phyloP scores from a whole-genome alignment of 495 filamentous ascomycete genomes.

The Talaromyces proteolyticus region DNA sequence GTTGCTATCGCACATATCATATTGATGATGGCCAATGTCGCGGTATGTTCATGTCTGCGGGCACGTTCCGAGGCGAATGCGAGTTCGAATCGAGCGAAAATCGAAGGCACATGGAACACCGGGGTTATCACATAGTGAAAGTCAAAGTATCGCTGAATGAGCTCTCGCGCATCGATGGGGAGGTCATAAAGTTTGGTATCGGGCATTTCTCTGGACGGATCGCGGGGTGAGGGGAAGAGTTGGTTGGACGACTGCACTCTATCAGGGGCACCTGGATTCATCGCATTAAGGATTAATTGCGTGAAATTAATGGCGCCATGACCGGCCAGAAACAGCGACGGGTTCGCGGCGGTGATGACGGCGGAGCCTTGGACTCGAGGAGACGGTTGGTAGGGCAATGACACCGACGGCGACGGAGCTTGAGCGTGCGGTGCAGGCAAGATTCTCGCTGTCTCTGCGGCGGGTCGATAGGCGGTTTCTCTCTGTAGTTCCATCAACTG shows the following conservation, averaged over 20 bases:
- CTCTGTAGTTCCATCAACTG: conserved; percentile 1
- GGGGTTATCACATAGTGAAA: conserved; percentile 4
- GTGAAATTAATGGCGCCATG: conserved; percentile 4
- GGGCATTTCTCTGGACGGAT: conserved; percentile 8
- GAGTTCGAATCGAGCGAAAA: conserved; percentile 1
- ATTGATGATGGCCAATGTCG: conserved; percentile 3
- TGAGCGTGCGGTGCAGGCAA: neutral
- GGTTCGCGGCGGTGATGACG: conserved; percentile 1
- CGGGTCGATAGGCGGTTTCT: neutral
- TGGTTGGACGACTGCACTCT: conserved; percentile 5
- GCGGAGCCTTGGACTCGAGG: neutral
- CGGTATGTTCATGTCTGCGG: conserved; percentile 1
- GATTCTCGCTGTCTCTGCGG: neutral
- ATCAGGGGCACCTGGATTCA: conserved; percentile 3
- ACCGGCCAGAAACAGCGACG: conserved; percentile 4
- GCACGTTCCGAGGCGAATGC: neutral
- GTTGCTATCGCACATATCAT: conserved; percentile 6
- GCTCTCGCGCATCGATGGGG: conserved; percentile 1
- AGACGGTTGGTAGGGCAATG: neutral
- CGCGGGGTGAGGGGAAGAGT: conserved; percentile 7
- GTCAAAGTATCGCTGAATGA: conserved; percentile 5
- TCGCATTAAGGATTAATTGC: conserved; percentile 6
- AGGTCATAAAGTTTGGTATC: conserved; percentile 7
- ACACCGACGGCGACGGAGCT: neutral
- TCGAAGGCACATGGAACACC: conserved; percentile 3